A percentile compares a stretch with the other conserved stretches of the same genome.
phyloP scores from a whole-genome alignment of 106 monocot genomes.

The Apostasia shenzhenica region DNA sequence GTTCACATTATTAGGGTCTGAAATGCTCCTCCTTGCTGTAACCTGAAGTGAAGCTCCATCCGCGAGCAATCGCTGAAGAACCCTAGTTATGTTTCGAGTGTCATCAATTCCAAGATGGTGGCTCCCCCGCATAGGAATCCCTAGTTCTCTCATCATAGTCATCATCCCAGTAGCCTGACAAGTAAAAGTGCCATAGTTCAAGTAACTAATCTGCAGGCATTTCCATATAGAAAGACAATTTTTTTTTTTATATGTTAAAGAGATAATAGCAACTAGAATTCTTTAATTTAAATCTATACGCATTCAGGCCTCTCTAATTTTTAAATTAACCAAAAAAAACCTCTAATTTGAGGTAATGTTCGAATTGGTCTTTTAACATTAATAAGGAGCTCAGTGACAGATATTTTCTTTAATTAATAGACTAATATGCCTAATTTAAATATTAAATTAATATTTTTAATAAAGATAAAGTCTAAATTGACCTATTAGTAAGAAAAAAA shows the following conservation, averaged over 20 bases:
- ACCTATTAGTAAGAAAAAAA: too few species aligned
- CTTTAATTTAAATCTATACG: too few species aligned
- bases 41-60: conserved; percentile 69
- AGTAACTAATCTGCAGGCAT: not conserved
- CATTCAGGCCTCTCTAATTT: too few species aligned
- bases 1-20: conserved; percentile 33
- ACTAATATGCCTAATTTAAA: too few species aligned
- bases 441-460: too few species aligned
- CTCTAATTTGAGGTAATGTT: too few species aligned
- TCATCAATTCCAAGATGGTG: conserved; percentile 98
- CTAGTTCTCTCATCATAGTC: conserved; percentile 80
- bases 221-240: not conserved
- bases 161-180: conserved; percentile 88
- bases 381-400: too few species aligned
- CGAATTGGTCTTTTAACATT: too few species aligned
- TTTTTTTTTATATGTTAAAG: not conserved
- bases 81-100: conserved; percentile 71
- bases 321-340: too few species aligned
- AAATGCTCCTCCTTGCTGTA: conserved; percentile 59
- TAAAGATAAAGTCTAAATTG: too few species aligned
- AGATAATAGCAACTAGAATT: too few species aligned
- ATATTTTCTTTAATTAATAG: too few species aligned
- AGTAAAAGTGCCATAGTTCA: not conserved
- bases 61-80: conserved; percentile 66
- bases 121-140: conserved; percentile 62